These are phyloP conservation scores for Candida gigantensis DNA, from an alignment of 1,139 yeast species.

Conservation along the genomic window DNA sequence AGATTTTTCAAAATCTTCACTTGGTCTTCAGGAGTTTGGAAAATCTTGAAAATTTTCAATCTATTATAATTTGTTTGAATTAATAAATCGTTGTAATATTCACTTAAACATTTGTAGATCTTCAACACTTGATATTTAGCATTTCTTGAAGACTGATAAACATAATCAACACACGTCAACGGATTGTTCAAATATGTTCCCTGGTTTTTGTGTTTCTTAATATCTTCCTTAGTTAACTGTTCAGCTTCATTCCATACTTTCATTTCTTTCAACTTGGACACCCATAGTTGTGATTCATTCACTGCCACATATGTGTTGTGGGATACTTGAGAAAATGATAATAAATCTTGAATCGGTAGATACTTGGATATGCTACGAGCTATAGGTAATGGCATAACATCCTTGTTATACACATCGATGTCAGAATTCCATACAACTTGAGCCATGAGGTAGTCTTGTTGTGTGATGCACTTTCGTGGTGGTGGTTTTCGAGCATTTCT, in stretches of 20 bases:
- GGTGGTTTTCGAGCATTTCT: neutral
- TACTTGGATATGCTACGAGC: constrained; percentile 39
- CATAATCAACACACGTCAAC: constrained; percentile 38
- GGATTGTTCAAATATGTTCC: constrained; percentile 25
- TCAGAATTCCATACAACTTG: constrained; percentile 52
- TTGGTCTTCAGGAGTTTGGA: constrained; percentile 51
- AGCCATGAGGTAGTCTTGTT: too few relatives aligned
- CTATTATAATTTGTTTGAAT: constrained; percentile 49
- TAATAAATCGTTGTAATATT: constrained; percentile 49
- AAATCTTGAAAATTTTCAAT: constrained; percentile 48
- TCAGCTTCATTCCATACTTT: constrained; percentile 45
- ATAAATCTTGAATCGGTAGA: constrained; percentile 37
- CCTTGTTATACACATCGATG: constrained; percentile 46
- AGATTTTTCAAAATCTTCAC: constrained; percentile 44
- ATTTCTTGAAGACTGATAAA: constrained; percentile 39
- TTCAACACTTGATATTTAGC: constrained; percentile 47
- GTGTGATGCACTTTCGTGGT: too few relatives aligned
- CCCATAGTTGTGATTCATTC: constrained; percentile 52
- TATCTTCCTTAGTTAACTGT: constrained; percentile 12
- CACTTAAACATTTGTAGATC: constrained; percentile 43
- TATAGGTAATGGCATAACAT: constrained; percentile 43
- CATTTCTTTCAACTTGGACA: constrained; percentile 46
- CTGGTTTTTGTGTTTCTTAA: constrained; percentile 5
- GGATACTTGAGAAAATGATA: constrained; percentile 38
- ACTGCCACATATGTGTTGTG: constrained; percentile 40